Evolutionary conservation across 192 early-diverging fungal species (phyloP).

Genomic region (Umbelopsis sp.): DNA sequence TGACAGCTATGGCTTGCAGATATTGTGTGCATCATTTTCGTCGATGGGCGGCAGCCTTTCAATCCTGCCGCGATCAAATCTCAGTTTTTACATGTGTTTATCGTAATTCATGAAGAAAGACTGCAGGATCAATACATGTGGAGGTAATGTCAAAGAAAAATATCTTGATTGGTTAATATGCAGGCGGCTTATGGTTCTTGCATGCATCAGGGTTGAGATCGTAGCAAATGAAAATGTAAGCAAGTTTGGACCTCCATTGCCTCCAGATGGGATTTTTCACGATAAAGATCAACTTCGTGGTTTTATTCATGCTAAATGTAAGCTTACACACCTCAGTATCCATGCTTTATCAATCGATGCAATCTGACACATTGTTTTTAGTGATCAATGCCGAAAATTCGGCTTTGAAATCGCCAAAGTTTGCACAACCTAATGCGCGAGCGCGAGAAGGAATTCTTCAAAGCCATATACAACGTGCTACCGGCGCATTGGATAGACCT

Average conservation of each 20-base stretch:
- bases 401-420: slow-evolving; percentile 54
- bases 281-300: slow-evolving; percentile 38
- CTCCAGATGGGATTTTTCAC: slow-evolving; percentile 47
- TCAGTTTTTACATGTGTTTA: slow-evolving; percentile 61
- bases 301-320: slow-evolving; percentile 46
- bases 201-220: slow-evolving; percentile 34
- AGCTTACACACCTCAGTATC: background rate
- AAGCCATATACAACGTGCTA: slow-evolving; percentile 41
- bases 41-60: slow-evolving; percentile 54
- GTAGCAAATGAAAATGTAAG: slow-evolving; percentile 50
- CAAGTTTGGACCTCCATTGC: slow-evolving; percentile 54
- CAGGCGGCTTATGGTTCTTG: background rate
- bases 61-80: slow-evolving; percentile 58
- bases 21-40: slow-evolving; percentile 65
- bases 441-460: slow-evolving; percentile 54
- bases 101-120: slow-evolving; percentile 48
- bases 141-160: slow-evolving; percentile 22
- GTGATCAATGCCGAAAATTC: slow-evolving; percentile 63
- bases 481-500: background rate
- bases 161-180: background rate
- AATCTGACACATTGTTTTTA: slow-evolving; percentile 19
- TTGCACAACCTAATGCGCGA: slow-evolving; percentile 47
- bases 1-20: slow-evolving; percentile 30
- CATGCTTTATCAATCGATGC: background rate
- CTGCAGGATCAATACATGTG: slow-evolving; percentile 22